Base-by-base conservation (phyloP, 768 basidiomycete species). In the Suillus plorans region DNA sequence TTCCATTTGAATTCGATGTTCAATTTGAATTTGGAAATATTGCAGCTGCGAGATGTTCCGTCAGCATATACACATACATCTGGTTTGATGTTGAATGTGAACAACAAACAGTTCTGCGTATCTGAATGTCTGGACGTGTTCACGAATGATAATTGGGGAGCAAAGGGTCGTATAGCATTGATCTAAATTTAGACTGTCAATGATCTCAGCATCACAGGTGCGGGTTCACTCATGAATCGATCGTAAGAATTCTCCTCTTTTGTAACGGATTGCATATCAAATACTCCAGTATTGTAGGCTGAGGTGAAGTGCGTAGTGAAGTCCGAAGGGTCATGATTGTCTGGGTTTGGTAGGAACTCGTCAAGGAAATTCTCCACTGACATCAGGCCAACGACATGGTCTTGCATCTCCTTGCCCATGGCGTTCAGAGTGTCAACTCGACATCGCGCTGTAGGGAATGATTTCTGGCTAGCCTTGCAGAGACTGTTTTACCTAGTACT, bases 51-150 rank as follows among this genome's bases (percentile, higher is more conserved):
- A 28, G 12, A 8, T 13, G 25, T 37, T 22, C 18, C 42, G 7
- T 22, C 10, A 20, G 63, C 16, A n/a, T 67, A 67, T 7, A 67
- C 55, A 36, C 52, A 50, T 12, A 61, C 47, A 25, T 64, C 66
- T 2, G 60, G 60, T 47, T 62, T 67, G 60, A 59, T 34, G 7
- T 63, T 16, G 53, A 66, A 63, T 22, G 49, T 6, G 31, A 45
- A 63, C 18, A 20, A 31, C 13, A 12, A 49, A 6, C 47, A 49
- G 22, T 20, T 61, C n/a, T 44, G 4, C 22, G 4, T 37, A 42
- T 66, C 66, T 42, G 41, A 52, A 10, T 16, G 59, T 13, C 28
- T 28, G 28, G 57, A 49, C 9, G 49, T 13, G 59, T 66, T 45
- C 14, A 63, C 18, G 2, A 63, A 61, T 22, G 20, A 37, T 34